Evolutionary conservation across 495 filamentous ascomycete genomes (phyloP).

Genomic region (Echria macrotheca): DNA sequence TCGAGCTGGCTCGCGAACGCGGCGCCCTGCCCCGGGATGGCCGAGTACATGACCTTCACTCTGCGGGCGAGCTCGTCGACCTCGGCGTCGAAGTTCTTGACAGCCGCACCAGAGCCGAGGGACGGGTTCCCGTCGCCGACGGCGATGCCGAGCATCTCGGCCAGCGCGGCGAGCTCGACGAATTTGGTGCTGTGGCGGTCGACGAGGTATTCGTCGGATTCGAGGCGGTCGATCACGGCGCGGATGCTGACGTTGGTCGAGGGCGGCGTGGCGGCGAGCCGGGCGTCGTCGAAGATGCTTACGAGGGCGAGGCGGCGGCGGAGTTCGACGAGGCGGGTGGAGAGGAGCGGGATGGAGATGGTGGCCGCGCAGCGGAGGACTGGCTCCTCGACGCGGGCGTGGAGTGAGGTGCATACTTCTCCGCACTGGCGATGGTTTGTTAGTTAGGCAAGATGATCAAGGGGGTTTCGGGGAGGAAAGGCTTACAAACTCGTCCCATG

Average conservation of each 20-base stretch:
- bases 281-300: slow-evolving; percentile 55
- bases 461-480: no score
- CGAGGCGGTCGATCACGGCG: slow-evolving; percentile 47
- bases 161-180: slow-evolving; percentile 54
- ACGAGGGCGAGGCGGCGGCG: slow-evolving; percentile 67
- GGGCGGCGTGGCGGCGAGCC: slow-evolving; percentile 39
- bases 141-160: slow-evolving; percentile 64
- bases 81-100: slow-evolving; percentile 54
- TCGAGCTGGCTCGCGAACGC: slow-evolving; percentile 65
- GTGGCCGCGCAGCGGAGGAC: slow-evolving; percentile 46
- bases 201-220: slow-evolving; percentile 36
- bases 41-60: slow-evolving; percentile 61
- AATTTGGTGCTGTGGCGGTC: slow-evolving; percentile 55
- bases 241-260: slow-evolving; percentile 46
- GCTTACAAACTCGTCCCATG: slow-evolving; percentile 22
- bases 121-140: slow-evolving; percentile 55
- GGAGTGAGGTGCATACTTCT: slow-evolving; percentile 49
- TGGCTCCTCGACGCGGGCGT: slow-evolving; percentile 43
- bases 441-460: neutral
- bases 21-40: slow-evolving; percentile 70
- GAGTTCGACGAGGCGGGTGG: slow-evolving; percentile 53
- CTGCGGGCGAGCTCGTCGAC: slow-evolving; percentile 60
- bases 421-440: slow-evolving; percentile 40
- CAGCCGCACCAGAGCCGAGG: slow-evolving; percentile 26
- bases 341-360: slow-evolving; percentile 54